A percentile compares a stretch with the other conserved stretches of the same genome.
Conservation (phyloP, 2,329 filamentous ascomycete genomes). For the Colletotrichum eremochloae region DNA sequence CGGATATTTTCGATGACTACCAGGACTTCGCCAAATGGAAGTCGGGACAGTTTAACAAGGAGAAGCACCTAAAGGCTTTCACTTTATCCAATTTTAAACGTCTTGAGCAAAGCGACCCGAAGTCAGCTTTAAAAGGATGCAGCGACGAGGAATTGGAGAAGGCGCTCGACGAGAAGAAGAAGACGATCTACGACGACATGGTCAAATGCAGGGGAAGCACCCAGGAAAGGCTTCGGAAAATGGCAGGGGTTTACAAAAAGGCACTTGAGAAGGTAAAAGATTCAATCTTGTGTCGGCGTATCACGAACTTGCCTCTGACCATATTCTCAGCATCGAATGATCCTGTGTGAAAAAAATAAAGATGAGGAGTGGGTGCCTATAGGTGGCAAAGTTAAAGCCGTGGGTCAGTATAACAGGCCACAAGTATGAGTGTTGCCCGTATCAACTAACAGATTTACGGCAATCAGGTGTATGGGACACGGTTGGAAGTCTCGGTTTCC, state of each 20-base stretch:
- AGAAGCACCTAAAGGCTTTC: no score
- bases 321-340: constrained; percentile 25
- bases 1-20: constrained; percentile 41
- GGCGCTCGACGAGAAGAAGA: constrained; percentile 20
- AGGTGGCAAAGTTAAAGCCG: constrained; percentile 18
- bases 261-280: constrained; percentile 22
- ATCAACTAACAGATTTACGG: fast-evolving
- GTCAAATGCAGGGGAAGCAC: background rate
- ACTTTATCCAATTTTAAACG: constrained; percentile 19
- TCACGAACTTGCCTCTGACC: no score
- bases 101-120: no score
- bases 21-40: constrained; percentile 39
- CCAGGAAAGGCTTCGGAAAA: constrained; percentile 14
- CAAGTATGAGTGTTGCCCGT: no score
- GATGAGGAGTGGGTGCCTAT: no score
- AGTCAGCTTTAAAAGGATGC: no score
- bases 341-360: no score
- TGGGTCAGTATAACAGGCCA: constrained; percentile 8
- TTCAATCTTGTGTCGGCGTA: background rate
- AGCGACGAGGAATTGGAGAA: constrained; percentile 5
- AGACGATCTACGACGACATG: constrained; percentile 15
- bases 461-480: constrained; percentile 63
- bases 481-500: constrained; percentile 58
- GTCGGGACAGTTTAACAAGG: no score
- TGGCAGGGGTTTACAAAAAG: constrained; percentile 26